Evolutionary conservation across 805 yeast genomes (phyloP), one percentile per base, ranked within the genome.

Genomic region (Kregervanrija delftensis): DNA sequence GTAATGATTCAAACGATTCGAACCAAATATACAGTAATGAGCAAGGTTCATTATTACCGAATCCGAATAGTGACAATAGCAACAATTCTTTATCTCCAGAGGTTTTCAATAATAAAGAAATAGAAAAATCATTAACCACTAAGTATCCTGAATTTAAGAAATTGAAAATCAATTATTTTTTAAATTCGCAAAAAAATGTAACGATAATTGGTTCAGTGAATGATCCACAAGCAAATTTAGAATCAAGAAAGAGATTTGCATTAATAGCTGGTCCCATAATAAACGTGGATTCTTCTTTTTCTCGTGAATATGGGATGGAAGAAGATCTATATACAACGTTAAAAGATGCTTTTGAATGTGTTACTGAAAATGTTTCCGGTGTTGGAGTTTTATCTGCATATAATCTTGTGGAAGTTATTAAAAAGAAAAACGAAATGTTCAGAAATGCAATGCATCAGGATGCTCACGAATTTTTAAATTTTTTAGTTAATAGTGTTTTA

Each of bases 371-470:
- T 59, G 66, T 67, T 42, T 72, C 83, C 4, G 69, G 74, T 15
- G 79, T 76, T 2, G 98, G 98, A 4, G 86, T 93, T 2, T 90
- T 88, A 0, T 85, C 96, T 1, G 96, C 98, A 0, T 68, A 72
- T 30, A 74, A 77, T 53, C 74, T 93, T 40, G 77, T 93, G 37
- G 83, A 79, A 39, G 82, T 83, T 43, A 68, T 91, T 44, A 91
- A 88, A 61, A 76, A 76, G 45, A 90, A 86, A 52, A 93, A 91
- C 60, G 86, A 81, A 54, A 68, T 91, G 55, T 93, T 93, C 63
- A 72, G 96, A 49, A 83, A 88, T 46, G 81, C 86, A 37, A 90
- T 89, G 96, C 99, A 93, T 61, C 99, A 93, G 60, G 99, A 93
- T 69, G 97, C 98, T 5, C 99, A 93, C 64, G 99, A 93, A 65